phyloP scores from a whole-genome alignment of 345 rosid species.

The Leavenworthia alabamica region DNA sequence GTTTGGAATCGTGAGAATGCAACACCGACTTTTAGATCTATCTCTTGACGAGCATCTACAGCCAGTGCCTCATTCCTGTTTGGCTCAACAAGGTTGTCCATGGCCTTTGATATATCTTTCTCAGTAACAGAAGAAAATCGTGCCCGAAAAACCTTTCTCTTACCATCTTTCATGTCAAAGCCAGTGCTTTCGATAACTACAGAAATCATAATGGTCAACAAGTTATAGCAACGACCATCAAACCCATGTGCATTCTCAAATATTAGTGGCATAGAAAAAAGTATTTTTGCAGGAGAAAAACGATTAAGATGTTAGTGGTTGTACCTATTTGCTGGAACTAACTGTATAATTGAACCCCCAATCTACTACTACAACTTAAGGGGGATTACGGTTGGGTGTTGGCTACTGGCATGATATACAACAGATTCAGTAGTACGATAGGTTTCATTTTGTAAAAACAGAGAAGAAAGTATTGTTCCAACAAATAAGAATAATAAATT shows the following conservation, averaged over 20 bases:
- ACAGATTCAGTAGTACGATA: not conserved
- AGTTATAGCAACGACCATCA: conserved; percentile 5
- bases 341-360: not conserved
- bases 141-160: conserved; percentile 70
- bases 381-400: not conserved
- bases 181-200: conserved; percentile 83
- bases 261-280: not conserved
- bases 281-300: not conserved
- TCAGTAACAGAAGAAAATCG: conserved; percentile 95
- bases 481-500: not conserved
- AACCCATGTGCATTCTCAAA: conserved; percentile 3
- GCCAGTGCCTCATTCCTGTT: conserved; percentile 84
- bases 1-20: conserved; percentile 96
- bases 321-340: not conserved
- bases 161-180: conserved; percentile 46
- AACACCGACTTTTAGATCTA: conserved; percentile 98
- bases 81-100: conserved; percentile 79
- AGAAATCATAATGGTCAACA: conserved; percentile 14
- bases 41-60: conserved; percentile 98
- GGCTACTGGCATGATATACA: not conserved
- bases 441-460: not conserved
- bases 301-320: not conserved
- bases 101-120: conserved; percentile 80
- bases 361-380: not conserved
- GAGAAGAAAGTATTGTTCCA: not conserved